Conservation (phyloP, 2,329 filamentous ascomycete species). For the Cytospora piceicola region DNA sequence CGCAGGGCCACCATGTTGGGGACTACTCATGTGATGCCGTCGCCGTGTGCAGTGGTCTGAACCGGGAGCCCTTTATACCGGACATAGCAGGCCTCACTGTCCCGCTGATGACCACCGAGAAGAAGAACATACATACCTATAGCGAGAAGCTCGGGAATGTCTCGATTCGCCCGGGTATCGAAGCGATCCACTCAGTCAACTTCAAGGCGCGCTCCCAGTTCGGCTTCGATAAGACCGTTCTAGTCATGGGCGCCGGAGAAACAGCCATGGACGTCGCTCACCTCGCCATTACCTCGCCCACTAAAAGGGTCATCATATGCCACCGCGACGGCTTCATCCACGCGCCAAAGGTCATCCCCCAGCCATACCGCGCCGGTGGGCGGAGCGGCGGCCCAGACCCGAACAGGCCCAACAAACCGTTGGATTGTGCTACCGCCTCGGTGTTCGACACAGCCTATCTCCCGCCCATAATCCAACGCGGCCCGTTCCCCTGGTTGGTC, state of each 20-base stretch:
- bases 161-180: conserved; percentile 31
- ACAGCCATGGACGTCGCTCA: conserved; percentile 44
- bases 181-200: conserved; percentile 41
- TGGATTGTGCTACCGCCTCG: conserved; percentile 51
- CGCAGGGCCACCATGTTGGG: neutral
- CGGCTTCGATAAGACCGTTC: conserved; percentile 40
- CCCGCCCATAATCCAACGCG: conserved; percentile 50
- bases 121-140: neutral
- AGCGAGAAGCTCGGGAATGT: neutral
- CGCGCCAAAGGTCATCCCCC: conserved; percentile 41
- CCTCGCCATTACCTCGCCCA: conserved; percentile 43
- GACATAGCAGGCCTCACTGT: conserved; percentile 32
- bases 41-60: conserved; percentile 44
- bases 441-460: conserved; percentile 57
- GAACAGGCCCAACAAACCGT: conserved; percentile 46
- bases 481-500: conserved; percentile 47
- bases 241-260: conserved; percentile 45
- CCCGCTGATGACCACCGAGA: neutral
- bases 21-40: conserved; percentile 38
- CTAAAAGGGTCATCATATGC: conserved; percentile 43
- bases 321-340: conserved; percentile 45
- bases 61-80: conserved; percentile 41
- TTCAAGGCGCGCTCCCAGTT: conserved; percentile 43
- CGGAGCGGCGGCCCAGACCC: conserved; percentile 30
- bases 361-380: conserved; percentile 31